Percentiles rank a stretch among this genome's conserved stretches.
phyloP scores from a whole-genome alignment of 2,329 filamentous ascomycete species.

The Cytospora piceicola region DNA sequence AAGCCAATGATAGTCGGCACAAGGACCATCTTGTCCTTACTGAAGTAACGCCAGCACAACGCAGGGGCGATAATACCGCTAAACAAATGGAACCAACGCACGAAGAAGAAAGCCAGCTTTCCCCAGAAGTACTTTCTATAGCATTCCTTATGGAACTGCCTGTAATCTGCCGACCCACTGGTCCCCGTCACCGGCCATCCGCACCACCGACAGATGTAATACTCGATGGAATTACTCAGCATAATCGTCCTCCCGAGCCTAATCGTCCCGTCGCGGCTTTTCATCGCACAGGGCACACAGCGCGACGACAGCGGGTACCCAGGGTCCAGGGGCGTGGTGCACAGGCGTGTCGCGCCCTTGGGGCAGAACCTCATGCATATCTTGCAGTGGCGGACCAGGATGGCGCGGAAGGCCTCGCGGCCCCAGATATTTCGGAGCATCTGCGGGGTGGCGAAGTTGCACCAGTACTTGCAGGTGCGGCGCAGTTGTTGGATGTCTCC shows the following conservation, averaged over 20 bases:
- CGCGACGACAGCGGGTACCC: slow-evolving; percentile 45
- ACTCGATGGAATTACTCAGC: slow-evolving; percentile 41
- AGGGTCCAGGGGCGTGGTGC: slow-evolving; percentile 37
- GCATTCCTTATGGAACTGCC: slow-evolving; percentile 48
- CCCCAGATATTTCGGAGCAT: slow-evolving; percentile 45
- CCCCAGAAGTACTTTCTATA: slow-evolving; percentile 44
- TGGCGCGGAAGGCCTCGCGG: slow-evolving; percentile 33
- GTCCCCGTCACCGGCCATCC: slow-evolving; percentile 43
- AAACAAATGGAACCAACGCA: slow-evolving; percentile 45
- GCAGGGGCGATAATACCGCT: slow-evolving; percentile 41
- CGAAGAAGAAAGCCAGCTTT: slow-evolving; percentile 44
- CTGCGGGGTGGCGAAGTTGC: slow-evolving; percentile 40
- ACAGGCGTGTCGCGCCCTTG: slow-evolving; percentile 40
- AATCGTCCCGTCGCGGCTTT: slow-evolving; percentile 42
- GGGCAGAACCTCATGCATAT: slow-evolving; percentile 42
- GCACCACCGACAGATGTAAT: slow-evolving; percentile 51
- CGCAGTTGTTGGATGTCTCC: slow-evolving; percentile 49
- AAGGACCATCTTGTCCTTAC: slow-evolving; percentile 38
- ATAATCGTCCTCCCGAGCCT: slow-evolving; percentile 44
- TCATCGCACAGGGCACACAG: slow-evolving; percentile 46
- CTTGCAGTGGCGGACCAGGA: slow-evolving; percentile 43
- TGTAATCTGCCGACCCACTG: slow-evolving; percentile 38
- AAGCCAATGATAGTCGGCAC: slow-evolving; percentile 45
- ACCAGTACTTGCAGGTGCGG: slow-evolving; percentile 45
- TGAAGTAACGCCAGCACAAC: slow-evolving; percentile 43